Evolutionary conservation across 805 yeast species (phyloP), one percentile per base, ranked within the genome.

Genomic region (Zygosaccharomyces kombuchaensis): DNA sequence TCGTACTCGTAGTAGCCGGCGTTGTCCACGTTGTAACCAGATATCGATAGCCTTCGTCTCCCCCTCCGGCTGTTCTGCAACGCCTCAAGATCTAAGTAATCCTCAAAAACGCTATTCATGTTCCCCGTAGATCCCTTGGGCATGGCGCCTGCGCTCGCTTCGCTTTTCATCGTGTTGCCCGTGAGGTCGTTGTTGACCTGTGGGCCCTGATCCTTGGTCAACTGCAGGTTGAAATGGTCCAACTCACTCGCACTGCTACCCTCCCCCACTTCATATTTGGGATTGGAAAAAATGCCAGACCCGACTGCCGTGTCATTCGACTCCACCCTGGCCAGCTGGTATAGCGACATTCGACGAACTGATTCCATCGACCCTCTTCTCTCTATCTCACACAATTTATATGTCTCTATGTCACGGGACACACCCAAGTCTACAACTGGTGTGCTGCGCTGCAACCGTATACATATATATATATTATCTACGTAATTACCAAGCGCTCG

Each of bases 1-100:
- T 61, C 67, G 50, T 58, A 61, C 44, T 62, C 67, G 46, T 56
- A 59, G 45, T 59, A 62, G 21, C 55, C 57, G 3, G 63, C 56
- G 29, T 57, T 55, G 39, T 58, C 58, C 22, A 52, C 50, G 43
- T 59, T 50, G 39, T 60, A 60, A 17, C 57, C 62, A 7, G 65
- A 57, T 12, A 63, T 63, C 4, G 67, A 63, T 13, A 63, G 45
- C 45, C 66, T 48, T 43, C 59, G 47, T 29, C 47, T 40, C 14
- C 35, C 30, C n/a, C 21, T 26, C 13, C 22, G 39, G 42, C 41
- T 36, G 42, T 21, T 21, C 27, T 42, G 44, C 40, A 38, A 13
- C 25, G 50, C 35, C 23, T 48, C 48, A 32, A 45, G 34, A 36
- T 44, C 44, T 35, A 48, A 38, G 27, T 45, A 35, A 22, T 48